Conservation (phyloP, 1,284 basidiomycete species). For the Apiotrichum veenhuisii region DNA sequence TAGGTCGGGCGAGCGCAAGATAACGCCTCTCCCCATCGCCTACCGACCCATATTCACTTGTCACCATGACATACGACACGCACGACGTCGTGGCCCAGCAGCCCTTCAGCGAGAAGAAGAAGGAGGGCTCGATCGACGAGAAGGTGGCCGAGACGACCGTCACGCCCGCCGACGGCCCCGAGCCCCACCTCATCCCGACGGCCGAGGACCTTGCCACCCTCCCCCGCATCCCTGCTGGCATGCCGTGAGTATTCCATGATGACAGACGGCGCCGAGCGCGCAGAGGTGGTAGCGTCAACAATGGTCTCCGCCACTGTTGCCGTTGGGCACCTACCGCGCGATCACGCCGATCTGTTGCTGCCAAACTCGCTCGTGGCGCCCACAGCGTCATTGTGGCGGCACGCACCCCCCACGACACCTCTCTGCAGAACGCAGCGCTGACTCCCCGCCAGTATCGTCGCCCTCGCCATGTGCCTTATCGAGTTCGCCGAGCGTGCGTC, state of each 20-base stretch:
- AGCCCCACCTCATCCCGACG: slow-evolving; percentile 53
- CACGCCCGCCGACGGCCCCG: background rate
- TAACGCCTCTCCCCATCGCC: background rate
- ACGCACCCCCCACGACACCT: background rate
- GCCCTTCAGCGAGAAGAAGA: background rate
- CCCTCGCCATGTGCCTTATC: slow-evolving; percentile 42
- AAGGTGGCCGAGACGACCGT: background rate
- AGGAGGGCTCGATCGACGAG: background rate
- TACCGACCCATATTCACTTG: background rate
- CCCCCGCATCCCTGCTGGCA: slow-evolving; percentile 54
- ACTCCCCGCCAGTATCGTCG: slow-evolving; percentile 8
- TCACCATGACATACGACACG: background rate
- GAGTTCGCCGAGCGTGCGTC: slow-evolving; percentile 43
- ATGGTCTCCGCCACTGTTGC: background rate
- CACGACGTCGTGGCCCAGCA: background rate
- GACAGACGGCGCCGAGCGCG: background rate
- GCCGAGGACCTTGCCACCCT: slow-evolving; percentile 63
- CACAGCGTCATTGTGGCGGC: no score
- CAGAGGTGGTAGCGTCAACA: no score
- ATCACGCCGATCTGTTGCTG: no score
- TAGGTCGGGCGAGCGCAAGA: no score
- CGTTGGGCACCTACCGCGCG: background rate
- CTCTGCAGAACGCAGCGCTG: background rate
- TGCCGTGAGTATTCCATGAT: slow-evolving; percentile 15
- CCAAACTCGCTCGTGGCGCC: no score